Evolutionary conservation across 2,329 filamentous ascomycete species (phyloP), one percentile per base, ranked within the genome.

Genomic region (Trichophyton simii): DNA sequence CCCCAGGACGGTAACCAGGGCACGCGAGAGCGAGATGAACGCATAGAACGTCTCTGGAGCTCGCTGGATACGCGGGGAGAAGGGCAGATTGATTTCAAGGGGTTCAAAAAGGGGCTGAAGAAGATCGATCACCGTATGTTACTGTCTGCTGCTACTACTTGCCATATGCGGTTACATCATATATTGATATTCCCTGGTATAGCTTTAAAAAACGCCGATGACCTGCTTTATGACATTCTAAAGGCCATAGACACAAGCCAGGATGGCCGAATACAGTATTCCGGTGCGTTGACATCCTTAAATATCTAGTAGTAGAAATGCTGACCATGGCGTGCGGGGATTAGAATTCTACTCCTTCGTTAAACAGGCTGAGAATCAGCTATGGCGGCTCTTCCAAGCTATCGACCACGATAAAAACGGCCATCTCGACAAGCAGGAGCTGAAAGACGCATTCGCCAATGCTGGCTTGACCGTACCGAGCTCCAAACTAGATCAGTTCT

Each of bases 331-430:
- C 9, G 9, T 9, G 34, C 20, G 36, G 13, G 15, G 55, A 41
- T 13, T 62, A 94, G 94, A 99, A 78, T 99, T 99, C 71, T 87
- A 86, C 66, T 81, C 80, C 48, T 97, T 97, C 71, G 90, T 97
- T 70, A 83, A 91, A 69, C 83, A 88, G 63, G 91, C 94, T 48
- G 94, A 99, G 74, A 83, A 83, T 63, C 87, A 96, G 73, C 83
- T 99, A 11, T 86, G 84, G 73, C 74, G 82, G 60, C 83, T 99
- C 22, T 99, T 99, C 76, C 82, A 85, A 68, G 85, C 83, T 65
- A 96, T 99, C 69, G 94, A 99, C 73, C 83, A 82, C 66, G 87
- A 97, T 72, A 80, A 85, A 65, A 88, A 95, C 73, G 92, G 92
- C 46, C 87, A 87, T 71, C 81, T 99, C 63, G 90, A 95, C 70